Percentiles rank a stretch among this genome's conserved stretches.
Evolutionary conservation across 2,329 filamentous ascomycete genomes (phyloP).

Genomic region (Calonectria pseudoturangicola): DNA sequence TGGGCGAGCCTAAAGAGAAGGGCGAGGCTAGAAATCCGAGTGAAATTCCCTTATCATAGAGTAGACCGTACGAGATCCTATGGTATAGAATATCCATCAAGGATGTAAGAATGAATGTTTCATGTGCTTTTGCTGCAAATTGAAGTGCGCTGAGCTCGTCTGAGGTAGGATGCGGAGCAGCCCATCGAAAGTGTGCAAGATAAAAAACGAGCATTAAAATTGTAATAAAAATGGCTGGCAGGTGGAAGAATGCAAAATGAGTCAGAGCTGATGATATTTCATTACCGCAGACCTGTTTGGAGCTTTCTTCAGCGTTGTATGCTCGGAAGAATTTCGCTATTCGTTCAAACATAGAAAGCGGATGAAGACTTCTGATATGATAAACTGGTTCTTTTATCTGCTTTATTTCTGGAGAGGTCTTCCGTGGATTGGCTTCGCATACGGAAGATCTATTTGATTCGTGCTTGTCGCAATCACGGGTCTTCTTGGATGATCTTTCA

Average conservation of each 20-base stretch:
- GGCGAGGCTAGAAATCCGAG: constrained; percentile 2
- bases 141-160: constrained; percentile 14
- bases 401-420: no score
- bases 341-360: neutral
- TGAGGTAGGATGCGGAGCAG: neutral
- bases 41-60: neutral
- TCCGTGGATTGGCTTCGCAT: no score
- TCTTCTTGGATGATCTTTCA: no score
- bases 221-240: neutral
- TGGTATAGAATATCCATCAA: constrained; percentile 12
- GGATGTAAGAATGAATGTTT: neutral
- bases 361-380: no score
- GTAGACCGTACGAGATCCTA: neutral
- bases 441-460: no score
- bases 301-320: neutral
- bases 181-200: neutral
- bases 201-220: neutral
- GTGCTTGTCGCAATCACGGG: no score
- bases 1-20: neutral
- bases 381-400: neutral
- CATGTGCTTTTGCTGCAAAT: constrained; percentile 15
- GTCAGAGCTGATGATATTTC: neutral
- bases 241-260: neutral
- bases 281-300: constrained; percentile 1
- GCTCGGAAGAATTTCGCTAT: neutral